Evolutionary conservation across 225 moss, liverwort and hornwort genomes (phyloP).

Genomic region (Antitrichia curtipendula): DNA sequence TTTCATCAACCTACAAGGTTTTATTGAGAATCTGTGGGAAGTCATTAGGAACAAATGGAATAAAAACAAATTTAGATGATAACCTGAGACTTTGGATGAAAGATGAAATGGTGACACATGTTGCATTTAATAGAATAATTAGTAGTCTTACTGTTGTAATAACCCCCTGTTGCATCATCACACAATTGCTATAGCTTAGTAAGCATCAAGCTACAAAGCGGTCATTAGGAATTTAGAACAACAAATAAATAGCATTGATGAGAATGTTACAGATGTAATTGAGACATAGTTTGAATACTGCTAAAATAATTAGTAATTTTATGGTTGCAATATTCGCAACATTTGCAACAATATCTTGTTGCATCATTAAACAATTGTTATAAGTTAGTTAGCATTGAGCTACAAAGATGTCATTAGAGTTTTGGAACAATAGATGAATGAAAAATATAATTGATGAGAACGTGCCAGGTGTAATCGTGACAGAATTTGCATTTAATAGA

Average conservation of each 20-base stretch:
- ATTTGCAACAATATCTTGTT: neutral
- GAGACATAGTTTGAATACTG: neutral
- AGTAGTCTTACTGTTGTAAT: neutral
- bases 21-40: too few relatives aligned
- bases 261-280: neutral
- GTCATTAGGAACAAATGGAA: neutral
- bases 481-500: neutral
- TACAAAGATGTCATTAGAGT: neutral
- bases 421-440: neutral
- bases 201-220: too few relatives aligned
- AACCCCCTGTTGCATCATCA: fast-evolving
- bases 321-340: neutral
- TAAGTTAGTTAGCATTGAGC: neutral
- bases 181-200: neutral
- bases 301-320: neutral
- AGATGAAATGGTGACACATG: fast-evolving
- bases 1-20: neutral
- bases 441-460: neutral
- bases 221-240: neutral
- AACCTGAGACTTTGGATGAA: neutral
- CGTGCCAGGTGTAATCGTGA: neutral
- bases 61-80: neutral
- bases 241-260: neutral
- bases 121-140: neutral
- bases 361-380: neutral